Conservation (phyloP, 2,329 filamentous ascomycete genomes). For the Hypoxylon sp. region DNA sequence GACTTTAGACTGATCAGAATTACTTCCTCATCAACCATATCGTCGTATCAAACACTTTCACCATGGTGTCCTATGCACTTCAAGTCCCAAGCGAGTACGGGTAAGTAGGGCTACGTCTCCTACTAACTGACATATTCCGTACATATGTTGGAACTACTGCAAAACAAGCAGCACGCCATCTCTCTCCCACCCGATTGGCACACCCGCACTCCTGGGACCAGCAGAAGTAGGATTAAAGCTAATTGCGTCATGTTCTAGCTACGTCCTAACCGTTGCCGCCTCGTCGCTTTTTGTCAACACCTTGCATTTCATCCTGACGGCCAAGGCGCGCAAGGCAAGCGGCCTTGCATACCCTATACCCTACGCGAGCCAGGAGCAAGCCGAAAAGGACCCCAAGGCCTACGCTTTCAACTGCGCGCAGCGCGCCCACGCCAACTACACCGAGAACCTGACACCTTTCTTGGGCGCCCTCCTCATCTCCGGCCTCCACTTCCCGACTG, state of each 20-base stretch:
- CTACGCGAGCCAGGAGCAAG: slow-evolving; percentile 69
- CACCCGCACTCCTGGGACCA: not conserved
- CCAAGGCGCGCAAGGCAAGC: slow-evolving; percentile 65
- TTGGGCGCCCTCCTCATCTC: slow-evolving; percentile 68
- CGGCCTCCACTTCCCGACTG: slow-evolving; percentile 68
- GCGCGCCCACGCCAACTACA: slow-evolving; percentile 70
- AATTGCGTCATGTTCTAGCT: slow-evolving; percentile 59
- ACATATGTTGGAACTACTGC: slow-evolving; percentile 2
- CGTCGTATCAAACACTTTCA: slow-evolving; percentile 2
- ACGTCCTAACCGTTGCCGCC: slow-evolving; percentile 71
- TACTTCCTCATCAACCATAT: slow-evolving; percentile 7
- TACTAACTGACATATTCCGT: not conserved
- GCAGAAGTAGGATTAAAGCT: slow-evolving; percentile 16
- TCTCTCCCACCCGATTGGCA: slow-evolving; percentile 17
- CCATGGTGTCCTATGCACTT: slow-evolving; percentile 61
- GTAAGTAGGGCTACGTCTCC: slow-evolving; percentile 56
- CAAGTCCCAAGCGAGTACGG: slow-evolving; percentile 66
- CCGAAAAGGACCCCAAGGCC: slow-evolving; percentile 68
- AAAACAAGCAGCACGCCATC: slow-evolving; percentile 30
- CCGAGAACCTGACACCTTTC: slow-evolving; percentile 71
- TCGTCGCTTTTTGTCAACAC: slow-evolving; percentile 71
- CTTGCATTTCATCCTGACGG: slow-evolving; percentile 65
- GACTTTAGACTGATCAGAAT: not conserved
- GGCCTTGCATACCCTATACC: slow-evolving; percentile 70
- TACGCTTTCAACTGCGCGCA: slow-evolving; percentile 72